Evolutionary conservation across 192 early-diverging fungal species (phyloP).

Genomic region (Coemansia sp.): DNA sequence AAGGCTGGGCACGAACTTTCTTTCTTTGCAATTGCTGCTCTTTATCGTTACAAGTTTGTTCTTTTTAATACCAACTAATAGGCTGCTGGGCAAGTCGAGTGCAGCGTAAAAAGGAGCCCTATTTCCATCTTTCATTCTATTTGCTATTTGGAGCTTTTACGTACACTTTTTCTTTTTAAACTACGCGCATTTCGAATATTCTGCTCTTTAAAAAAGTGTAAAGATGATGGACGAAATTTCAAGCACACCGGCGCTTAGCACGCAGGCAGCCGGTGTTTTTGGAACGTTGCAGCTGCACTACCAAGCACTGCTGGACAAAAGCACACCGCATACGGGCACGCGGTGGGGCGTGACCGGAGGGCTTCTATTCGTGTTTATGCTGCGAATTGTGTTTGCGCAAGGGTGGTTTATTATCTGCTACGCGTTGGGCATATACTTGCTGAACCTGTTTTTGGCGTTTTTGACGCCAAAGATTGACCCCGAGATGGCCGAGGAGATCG

Average conservation of each 20-base stretch:
- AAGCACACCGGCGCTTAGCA: constrained; percentile 43
- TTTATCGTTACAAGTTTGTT: background rate
- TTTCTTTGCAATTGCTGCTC: background rate
- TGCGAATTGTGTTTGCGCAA: constrained; percentile 76
- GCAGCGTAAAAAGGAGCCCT: background rate
- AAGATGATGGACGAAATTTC: constrained; percentile 51
- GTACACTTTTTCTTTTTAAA: background rate
- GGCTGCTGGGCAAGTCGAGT: background rate
- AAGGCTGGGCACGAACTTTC: background rate
- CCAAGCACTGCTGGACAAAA: constrained; percentile 77
- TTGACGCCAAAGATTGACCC: constrained; percentile 96
- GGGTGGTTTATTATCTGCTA: constrained; percentile 98
- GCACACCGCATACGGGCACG: constrained; percentile 68
- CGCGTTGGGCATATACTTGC: constrained; percentile 89
- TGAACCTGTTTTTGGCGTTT: constrained; percentile 94
- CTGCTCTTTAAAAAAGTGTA: background rate
- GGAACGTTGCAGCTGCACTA: constrained; percentile 51
- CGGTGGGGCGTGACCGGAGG: constrained; percentile 74
- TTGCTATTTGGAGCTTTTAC: background rate
- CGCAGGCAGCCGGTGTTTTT: constrained; percentile 36
- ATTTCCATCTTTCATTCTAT: background rate
- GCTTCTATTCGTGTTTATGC: constrained; percentile 63
- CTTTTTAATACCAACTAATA: background rate
- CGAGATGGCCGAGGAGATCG: constrained; percentile 50
- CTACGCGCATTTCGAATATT: background rate